Percentiles rank a stretch among this genome's conserved stretches.
These are phyloP conservation scores for Candida sithepensis DNA, from an alignment of 805 yeast genomes.

Conservation along the genomic window DNA sequence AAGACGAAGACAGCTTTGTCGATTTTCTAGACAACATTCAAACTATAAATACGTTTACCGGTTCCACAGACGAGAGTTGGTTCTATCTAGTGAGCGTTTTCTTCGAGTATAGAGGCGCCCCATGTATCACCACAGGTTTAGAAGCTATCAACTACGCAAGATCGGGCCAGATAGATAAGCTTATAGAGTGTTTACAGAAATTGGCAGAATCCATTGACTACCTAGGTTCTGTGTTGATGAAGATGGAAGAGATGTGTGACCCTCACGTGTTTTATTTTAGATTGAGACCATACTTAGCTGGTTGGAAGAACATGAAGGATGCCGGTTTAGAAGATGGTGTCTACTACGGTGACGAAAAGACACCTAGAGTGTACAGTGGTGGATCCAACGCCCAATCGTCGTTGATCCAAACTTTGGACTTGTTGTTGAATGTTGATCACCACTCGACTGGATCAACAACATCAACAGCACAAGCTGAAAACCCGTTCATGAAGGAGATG, in stretches of 20 bases:
- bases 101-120: conserved; percentile 80
- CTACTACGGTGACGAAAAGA: conserved; percentile 62
- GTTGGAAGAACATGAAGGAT: conserved; percentile 89
- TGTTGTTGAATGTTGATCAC: conserved; percentile 72
- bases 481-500: conserved; percentile 75
- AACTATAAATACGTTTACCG: conserved; percentile 82
- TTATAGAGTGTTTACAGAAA: conserved; percentile 48
- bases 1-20: conserved; percentile 22
- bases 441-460: conserved; percentile 61
- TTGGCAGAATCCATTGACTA: conserved; percentile 74
- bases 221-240: conserved; percentile 67
- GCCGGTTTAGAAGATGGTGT: conserved; percentile 80
- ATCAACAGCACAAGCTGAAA: conserved; percentile 17
- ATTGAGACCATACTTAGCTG: conserved; percentile 86
- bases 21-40: conserved; percentile 63
- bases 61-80: conserved; percentile 91
- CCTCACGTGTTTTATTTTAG: conserved; percentile 88
- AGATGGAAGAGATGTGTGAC: conserved; percentile 91
- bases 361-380: conserved; percentile 65
- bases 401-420: conserved; percentile 80
- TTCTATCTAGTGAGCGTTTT: conserved; percentile 84
- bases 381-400: conserved; percentile 96
- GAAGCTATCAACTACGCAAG: conserved; percentile 60
- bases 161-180: conserved; percentile 37
- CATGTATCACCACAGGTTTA: conserved; percentile 62